Evolutionary conservation across 805 yeast species (phyloP).

Genomic region (Torulaspora microellipsoides): DNA sequence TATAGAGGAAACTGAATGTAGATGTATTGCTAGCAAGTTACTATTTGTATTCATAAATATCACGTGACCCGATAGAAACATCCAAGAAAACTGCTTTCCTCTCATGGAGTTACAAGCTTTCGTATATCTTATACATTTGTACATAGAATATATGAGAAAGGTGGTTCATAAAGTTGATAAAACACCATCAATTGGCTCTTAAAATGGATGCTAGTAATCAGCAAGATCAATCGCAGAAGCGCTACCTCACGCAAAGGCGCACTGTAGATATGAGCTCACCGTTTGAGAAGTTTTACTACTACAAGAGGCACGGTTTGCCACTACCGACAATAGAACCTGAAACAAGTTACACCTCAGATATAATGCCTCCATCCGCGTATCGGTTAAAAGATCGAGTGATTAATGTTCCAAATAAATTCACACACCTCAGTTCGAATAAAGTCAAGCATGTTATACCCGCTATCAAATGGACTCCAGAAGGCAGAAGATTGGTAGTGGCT

Average conservation of each 20-base stretch:
- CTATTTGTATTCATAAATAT: neutral
- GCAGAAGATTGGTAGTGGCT: conserved; percentile 83
- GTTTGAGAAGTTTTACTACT: conserved; percentile 26
- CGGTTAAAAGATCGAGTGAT: conserved; percentile 34
- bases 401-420: conserved; percentile 74
- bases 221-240: conserved; percentile 21
- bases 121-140: too few relatives aligned
- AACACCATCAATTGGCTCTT: too few relatives aligned
- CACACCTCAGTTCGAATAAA: conserved; percentile 86
- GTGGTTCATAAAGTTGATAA: too few relatives aligned
- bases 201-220: conserved; percentile 10
- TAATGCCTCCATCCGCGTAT: conserved; percentile 32
- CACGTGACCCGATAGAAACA: conserved; percentile 1
- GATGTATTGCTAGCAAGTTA: neutral
- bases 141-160: too few relatives aligned
- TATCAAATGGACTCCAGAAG: conserved; percentile 96
- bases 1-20: too few relatives aligned
- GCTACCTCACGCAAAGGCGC: conserved; percentile 31
- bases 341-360: conserved; percentile 27
- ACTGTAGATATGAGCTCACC: conserved; percentile 34
- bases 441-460: conserved; percentile 86
- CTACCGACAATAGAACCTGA: conserved; percentile 31
- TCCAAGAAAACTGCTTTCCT: too few relatives aligned
- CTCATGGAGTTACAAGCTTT: too few relatives aligned
- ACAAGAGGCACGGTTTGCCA: conserved; percentile 28